Conservation (phyloP, 1,139 yeast genomes). For the Suhomyces panamericanus region DNA sequence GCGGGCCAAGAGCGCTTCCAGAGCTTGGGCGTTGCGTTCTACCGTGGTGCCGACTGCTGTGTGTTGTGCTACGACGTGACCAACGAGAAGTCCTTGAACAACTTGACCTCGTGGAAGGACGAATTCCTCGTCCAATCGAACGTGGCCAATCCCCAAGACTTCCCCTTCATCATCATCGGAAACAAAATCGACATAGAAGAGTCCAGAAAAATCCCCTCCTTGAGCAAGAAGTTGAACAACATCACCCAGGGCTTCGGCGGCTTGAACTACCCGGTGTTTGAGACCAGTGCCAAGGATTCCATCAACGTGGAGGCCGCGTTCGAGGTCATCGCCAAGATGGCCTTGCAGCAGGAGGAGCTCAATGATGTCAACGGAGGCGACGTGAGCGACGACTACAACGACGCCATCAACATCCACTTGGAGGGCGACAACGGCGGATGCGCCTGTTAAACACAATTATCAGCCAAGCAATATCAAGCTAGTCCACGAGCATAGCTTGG, state of each 20-base stretch:
- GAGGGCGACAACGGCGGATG: constrained; percentile 76
- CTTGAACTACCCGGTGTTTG: constrained; percentile 77
- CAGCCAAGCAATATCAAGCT: neutral
- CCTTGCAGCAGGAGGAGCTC: constrained; percentile 85
- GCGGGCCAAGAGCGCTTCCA: constrained; percentile 99
- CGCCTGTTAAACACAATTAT: constrained; percentile 52
- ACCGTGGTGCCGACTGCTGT: constrained; percentile 98
- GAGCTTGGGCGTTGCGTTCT: constrained; percentile 94
- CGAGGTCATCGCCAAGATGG: constrained; percentile 94
- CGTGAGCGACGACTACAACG: constrained; percentile 74
- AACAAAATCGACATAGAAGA: constrained; percentile 96
- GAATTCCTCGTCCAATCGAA: constrained; percentile 93
- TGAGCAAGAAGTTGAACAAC: constrained; percentile 78
- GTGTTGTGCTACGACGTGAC: constrained; percentile 61
- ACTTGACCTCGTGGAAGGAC: constrained; percentile 89
- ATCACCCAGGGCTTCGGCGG: constrained; percentile 78
- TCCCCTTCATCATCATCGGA: constrained; percentile 93
- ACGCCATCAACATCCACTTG: constrained; percentile 91
- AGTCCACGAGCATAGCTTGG: neutral
- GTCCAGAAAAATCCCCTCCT: constrained; percentile 74
- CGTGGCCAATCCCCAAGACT: constrained; percentile 88
- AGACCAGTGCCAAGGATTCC: constrained; percentile 30
- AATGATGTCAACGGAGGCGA: constrained; percentile 86
- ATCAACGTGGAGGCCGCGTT: constrained; percentile 81
- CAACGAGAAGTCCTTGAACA: constrained; percentile 74